Conservation (phyloP, 768 basidiomycete species). For the Tulasnella sp. region DNA sequence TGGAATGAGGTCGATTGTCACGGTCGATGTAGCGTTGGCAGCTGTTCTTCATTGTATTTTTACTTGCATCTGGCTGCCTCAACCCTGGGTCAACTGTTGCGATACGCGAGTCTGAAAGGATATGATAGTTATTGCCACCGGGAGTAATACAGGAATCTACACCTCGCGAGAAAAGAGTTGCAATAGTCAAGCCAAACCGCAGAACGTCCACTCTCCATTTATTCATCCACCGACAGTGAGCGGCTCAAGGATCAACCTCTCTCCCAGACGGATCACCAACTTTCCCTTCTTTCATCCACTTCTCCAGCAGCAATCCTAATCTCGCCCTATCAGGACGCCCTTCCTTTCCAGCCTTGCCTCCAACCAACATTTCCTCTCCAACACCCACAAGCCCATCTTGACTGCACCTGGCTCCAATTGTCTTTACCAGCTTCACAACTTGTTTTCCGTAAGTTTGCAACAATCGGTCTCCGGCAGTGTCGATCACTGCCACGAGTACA, state of each 20-base stretch:
- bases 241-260: background rate
- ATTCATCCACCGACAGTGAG: background rate
- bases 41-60: background rate
- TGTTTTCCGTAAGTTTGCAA: constrained; percentile 24
- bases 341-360: constrained; percentile 9
- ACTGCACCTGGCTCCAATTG: constrained; percentile 1
- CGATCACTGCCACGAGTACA: constrained; percentile 34
- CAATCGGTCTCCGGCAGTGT: constrained; percentile 23
- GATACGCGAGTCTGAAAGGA: background rate
- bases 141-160: background rate
- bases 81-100: background rate
- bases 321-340: background rate
- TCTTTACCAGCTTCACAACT: constrained; percentile 20
- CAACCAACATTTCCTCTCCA: constrained; percentile 5
- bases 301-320: constrained; percentile 11
- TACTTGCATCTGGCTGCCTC: background rate
- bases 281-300: constrained; percentile 24
- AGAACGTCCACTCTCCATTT: background rate
- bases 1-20: constrained; percentile 30
- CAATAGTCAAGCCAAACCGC: background rate
- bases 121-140: background rate
- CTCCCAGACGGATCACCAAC: constrained; percentile 9
- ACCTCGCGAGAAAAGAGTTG: background rate
- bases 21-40: background rate
- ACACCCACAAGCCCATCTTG: background rate